Percentiles rank a stretch among this genome's conserved stretches.
phyloP scores from a whole-genome alignment of 495 filamentous ascomycete genomes.

The Talaromyces wortmannii region DNA sequence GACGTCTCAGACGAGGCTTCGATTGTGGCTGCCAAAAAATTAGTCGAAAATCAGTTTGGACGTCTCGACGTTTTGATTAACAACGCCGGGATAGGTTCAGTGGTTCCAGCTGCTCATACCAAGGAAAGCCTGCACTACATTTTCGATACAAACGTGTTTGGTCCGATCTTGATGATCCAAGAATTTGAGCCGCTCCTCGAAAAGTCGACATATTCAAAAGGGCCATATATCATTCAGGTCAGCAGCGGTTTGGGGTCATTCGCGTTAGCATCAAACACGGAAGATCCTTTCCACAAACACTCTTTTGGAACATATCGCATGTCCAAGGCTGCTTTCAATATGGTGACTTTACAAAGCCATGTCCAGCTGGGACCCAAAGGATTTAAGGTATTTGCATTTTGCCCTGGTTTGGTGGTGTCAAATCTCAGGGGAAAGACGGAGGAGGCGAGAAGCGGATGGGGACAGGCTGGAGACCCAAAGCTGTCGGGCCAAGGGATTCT shows the following conservation, averaged over 20 bases:
- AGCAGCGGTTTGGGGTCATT: slow-evolving; percentile 16
- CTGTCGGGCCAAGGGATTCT: slow-evolving; percentile 20
- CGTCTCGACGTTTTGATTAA: slow-evolving; percentile 22
- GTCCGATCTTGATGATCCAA: slow-evolving; percentile 18
- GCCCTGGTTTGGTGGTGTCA: slow-evolving; percentile 24
- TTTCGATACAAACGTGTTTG: slow-evolving; percentile 24
- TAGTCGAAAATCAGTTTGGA: slow-evolving; percentile 19
- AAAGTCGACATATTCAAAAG: slow-evolving; percentile 8
- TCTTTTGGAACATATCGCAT: slow-evolving; percentile 4
- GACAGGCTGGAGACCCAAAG: slow-evolving; percentile 22
- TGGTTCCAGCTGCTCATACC: not conserved
- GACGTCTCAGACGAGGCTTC: slow-evolving; percentile 22
- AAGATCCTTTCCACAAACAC: not conserved
- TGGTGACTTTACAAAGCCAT: not conserved
- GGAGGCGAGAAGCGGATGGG: slow-evolving; percentile 14
- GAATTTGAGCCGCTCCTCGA: slow-evolving; percentile 27
- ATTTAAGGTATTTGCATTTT: slow-evolving; percentile 16
- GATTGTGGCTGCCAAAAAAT: slow-evolving; percentile 13
- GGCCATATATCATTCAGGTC: slow-evolving; percentile 23
- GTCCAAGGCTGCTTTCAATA: slow-evolving; percentile 8
- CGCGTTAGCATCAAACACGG: slow-evolving; percentile 1
- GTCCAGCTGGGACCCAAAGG: not conserved
- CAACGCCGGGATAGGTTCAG: slow-evolving; percentile 14
- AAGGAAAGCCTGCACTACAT: not conserved
- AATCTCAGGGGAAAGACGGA: slow-evolving; percentile 26